Conservation (phyloP, 345 rosid genomes). For the Lenwebbia sp. region DNA sequence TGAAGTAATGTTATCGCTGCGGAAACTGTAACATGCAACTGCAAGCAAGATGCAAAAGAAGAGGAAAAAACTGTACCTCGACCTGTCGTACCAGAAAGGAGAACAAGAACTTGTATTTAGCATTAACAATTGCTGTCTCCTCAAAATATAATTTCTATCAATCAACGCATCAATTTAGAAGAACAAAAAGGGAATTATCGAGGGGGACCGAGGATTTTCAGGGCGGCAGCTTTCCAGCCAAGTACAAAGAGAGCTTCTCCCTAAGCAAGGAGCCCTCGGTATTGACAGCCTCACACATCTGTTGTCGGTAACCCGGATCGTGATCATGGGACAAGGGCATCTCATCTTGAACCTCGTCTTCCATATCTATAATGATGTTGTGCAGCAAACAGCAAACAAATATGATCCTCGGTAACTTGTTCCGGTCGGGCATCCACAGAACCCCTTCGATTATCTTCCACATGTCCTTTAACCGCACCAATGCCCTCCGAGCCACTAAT, state of each 20-base stretch:
- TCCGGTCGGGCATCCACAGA: slow-evolving; percentile 65
- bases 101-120: neutral
- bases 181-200: neutral
- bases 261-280: slow-evolving; percentile 22
- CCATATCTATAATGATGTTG: slow-evolving; percentile 50
- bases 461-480: slow-evolving; percentile 39
- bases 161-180: neutral
- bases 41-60: neutral
- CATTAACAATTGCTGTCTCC: neutral
- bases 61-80: neutral
- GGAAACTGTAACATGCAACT: neutral
- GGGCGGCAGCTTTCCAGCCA: slow-evolving; percentile 22
- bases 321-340: slow-evolving; percentile 24
- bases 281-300: slow-evolving; percentile 21
- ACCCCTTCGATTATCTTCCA: slow-evolving; percentile 56
- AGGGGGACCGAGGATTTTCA: neutral
- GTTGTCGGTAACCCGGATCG: slow-evolving; percentile 34
- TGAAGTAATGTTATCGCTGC: neutral
- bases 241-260: slow-evolving; percentile 34
- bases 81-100: neutral
- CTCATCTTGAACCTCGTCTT: slow-evolving; percentile 28
- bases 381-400: slow-evolving; percentile 60
- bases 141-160: neutral
- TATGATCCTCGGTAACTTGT: slow-evolving; percentile 47
- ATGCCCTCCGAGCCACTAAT: slow-evolving; percentile 39